These are phyloP conservation scores for Papiliotrema terrestris DNA, from an alignment of 1,284 basidiomycete genomes.

Conservation along the genomic window DNA sequence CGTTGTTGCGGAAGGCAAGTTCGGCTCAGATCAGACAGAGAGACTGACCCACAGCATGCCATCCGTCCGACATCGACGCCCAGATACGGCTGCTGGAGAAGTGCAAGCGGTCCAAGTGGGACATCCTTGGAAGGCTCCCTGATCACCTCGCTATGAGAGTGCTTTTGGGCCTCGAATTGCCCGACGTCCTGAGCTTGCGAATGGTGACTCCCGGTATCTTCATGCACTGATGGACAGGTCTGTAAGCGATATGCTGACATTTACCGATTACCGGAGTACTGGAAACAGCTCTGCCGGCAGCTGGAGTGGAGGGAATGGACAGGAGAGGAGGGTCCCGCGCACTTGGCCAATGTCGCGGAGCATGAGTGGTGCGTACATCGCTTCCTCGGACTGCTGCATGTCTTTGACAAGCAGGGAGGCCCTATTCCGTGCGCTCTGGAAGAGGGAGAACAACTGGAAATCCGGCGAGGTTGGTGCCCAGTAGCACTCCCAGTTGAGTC, in stretches of 20 bases:
- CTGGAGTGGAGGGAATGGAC: constrained; percentile 29
- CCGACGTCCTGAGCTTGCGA: constrained; percentile 57
- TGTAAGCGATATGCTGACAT: constrained; percentile 70
- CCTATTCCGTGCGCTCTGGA: constrained; percentile 74
- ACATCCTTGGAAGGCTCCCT: constrained; percentile 70
- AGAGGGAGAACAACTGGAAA: constrained; percentile 79
- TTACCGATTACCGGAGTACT: constrained; percentile 67
- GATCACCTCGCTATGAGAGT: constrained; percentile 65
- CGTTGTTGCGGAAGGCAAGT: constrained; percentile 29
- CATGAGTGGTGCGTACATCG: constrained; percentile 8
- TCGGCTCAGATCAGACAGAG: background rate
- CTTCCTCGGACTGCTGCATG: too few relatives aligned
- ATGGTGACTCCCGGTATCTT: constrained; percentile 52
- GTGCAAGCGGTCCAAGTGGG: constrained; percentile 73
- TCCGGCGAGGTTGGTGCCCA: constrained; percentile 16
- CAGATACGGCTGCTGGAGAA: constrained; percentile 73
- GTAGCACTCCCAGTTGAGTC: background rate
- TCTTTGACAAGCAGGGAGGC: constrained; percentile 62
- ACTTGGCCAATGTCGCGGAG: background rate
- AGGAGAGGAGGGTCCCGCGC: constrained; percentile 9
- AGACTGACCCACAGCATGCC: constrained; percentile 23
- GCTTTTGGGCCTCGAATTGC: constrained; percentile 62
- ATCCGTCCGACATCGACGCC: constrained; percentile 53
- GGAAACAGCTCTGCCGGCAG: constrained; percentile 53
- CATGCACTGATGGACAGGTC: constrained; percentile 52